Base-by-base conservation (phyloP, 768 basidiomycete genomes). In the Strobilomyces confusus region DNA sequence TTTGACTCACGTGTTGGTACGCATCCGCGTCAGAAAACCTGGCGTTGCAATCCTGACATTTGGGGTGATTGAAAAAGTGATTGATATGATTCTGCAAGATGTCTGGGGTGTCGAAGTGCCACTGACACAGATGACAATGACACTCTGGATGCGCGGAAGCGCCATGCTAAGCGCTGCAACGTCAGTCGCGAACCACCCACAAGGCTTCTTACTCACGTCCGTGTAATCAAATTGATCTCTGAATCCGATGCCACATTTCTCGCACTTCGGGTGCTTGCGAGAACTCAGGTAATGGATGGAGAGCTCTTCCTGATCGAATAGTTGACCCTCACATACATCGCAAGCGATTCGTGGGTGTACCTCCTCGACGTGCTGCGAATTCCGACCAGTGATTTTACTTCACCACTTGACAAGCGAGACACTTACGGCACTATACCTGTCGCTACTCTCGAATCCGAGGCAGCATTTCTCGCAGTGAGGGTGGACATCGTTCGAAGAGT, bases 61-160 rank as follows among this genome's bases (percentile, higher is more conserved):
- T 74, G 3, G 80, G 77, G 62, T 81, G 80, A 17, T 57, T 63
- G 22, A 68, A 63, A 17, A 80, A 78, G 12, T 68, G 66, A 19
- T 54, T 64, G 58, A 74, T 76, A 54, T 81, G 80, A 29, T 65
- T 66, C 42, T 73, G 67, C 23, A 77, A 54, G 19, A 66, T 59
- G 22, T 73, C 69, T 2, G 62, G 46, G 14, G 67, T 67, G 37
- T 73, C 69, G 52, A 80, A 80, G 32, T 71, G 71, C 50, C 70
- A 67, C 9, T 65, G 68, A 58, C 79, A 80, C 4, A 60, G 49
- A 33, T 62, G 57, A 41, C 75, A 75, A 14, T 67, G 62, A 36
- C 60, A 59, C 29, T 72, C 71, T 11, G 67, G 71, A 48, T 71
- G 71, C 25, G 54, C 58, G 9, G 56, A 60, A 29, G 59, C 69